Evolutionary conservation across 2,329 filamentous ascomycete genomes (phyloP), one percentile per base, ranked within the genome.

Genomic region (Didymella exigua): DNA sequence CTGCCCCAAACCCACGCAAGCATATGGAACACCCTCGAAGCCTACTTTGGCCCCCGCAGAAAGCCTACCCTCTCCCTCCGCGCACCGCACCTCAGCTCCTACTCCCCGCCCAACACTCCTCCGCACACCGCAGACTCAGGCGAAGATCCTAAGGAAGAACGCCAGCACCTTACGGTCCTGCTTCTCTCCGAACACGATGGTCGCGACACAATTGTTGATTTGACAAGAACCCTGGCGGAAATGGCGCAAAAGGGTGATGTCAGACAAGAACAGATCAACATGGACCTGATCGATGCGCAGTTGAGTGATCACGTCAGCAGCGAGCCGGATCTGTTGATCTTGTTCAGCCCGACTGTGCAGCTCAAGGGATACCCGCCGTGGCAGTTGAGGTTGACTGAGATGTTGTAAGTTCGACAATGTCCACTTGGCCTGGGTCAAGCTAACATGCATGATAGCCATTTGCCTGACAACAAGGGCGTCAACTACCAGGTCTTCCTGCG

Each of bases 381-480:
- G 95, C 95, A 97, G 77, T 84, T 98, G 58, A 85, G 95, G 37
- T 79, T 99, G 70, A 97, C 93, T 0, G 95, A 99, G 80, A 97
- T 99, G 54, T 97, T 93, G 72, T 85, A 79, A 73, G 84, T 84
- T 29, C 40, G 44, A 60, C 44, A 58, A 67, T 48, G 63, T 37
- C 23, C 4, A 3, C 11, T 31, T 27, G n/a, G 5, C 11, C 10
- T 21, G 31, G 18, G 13, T 16, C 21, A 18, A 40, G 36, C 64
- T 66, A 41, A 69, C 53, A 19, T 27, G 14, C 4, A 23, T 48
- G 21, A 11, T 18, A 78, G 76, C 62, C 75, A 79, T 54, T 62
- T 90, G 11, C 83, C 84, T 52, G 89, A 93, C 70, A 91, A 91
- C 73, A 84, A 89, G 59, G 87, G 87, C 1, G 93, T 99, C 16